Percentiles rank a stretch among this genome's conserved stretches.
These are phyloP conservation scores for Huntiella omanensis DNA, from an alignment of 2,329 filamentous ascomycete species.

Conservation along the genomic window DNA sequence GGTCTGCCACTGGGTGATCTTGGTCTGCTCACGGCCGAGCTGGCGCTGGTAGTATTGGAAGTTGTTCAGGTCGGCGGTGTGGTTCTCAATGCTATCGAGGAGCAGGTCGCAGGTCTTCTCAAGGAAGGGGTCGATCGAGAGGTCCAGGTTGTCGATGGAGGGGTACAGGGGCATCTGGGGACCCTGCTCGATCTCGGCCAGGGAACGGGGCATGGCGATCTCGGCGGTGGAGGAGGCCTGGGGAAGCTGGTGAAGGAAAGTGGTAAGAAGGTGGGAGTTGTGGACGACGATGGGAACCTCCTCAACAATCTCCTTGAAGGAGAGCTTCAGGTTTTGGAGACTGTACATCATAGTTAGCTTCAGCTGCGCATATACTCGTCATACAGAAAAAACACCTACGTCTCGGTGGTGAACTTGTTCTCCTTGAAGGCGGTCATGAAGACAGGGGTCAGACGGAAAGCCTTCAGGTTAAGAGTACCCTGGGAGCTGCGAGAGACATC, in stretches of 20 bases:
- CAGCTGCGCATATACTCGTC: neutral
- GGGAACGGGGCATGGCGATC: slow-evolving; percentile 57
- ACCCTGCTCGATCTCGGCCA: slow-evolving; percentile 57
- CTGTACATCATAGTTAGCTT: slow-evolving; percentile 25
- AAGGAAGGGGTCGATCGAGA: slow-evolving; percentile 90
- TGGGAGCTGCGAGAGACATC: slow-evolving; percentile 91
- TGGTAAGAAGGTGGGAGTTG: slow-evolving; percentile 93
- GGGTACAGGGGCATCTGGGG: slow-evolving; percentile 54
- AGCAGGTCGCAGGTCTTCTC: slow-evolving; percentile 97
- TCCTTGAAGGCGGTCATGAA: slow-evolving; percentile 93
- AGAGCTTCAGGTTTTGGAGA: slow-evolving; percentile 82
- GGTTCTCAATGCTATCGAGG: slow-evolving; percentile 88
- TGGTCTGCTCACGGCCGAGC: slow-evolving; percentile 80
- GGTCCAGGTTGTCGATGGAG: slow-evolving; percentile 74
- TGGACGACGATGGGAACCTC: slow-evolving; percentile 81
- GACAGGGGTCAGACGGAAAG: slow-evolving; percentile 69
- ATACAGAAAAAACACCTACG: slow-evolving; percentile 32
- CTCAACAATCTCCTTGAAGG: slow-evolving; percentile 81
- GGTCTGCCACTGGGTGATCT: slow-evolving; percentile 89
- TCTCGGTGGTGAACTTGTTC: slow-evolving; percentile 92
- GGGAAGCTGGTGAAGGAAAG: slow-evolving; percentile 85
- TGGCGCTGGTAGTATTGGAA: slow-evolving; percentile 93
- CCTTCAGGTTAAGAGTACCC: slow-evolving; percentile 72
- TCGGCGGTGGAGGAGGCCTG: slow-evolving; percentile 33
- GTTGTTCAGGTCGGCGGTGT: slow-evolving; percentile 98